Evolutionary conservation across 768 basidiomycete genomes (phyloP).

Genomic region (Suillus cothurnatus): DNA sequence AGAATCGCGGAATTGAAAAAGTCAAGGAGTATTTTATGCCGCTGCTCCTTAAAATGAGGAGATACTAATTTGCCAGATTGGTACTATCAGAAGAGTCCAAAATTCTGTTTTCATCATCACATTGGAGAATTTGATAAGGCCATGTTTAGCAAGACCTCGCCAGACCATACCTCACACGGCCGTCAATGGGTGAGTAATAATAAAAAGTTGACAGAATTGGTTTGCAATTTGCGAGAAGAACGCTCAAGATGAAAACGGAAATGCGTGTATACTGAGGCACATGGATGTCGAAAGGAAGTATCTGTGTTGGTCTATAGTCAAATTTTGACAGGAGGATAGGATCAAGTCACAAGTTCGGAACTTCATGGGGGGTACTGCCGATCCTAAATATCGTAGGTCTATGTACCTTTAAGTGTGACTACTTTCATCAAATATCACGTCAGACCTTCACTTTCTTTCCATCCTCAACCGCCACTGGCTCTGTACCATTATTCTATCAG

Average conservation of each 20-base stretch:
- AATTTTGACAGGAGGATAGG: background rate
- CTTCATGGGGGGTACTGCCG: slow-evolving; percentile 1
- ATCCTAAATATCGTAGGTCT: background rate
- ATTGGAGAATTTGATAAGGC: background rate
- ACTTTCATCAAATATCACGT: slow-evolving; percentile 1
- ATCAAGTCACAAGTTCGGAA: slow-evolving; percentile 4
- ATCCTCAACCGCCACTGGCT: background rate
- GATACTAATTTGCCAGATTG: background rate
- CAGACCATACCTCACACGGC: slow-evolving; percentile 1
- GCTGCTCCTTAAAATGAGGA: background rate
- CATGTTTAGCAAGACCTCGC: background rate
- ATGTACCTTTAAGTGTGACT: slow-evolving; percentile 5
- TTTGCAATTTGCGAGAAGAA: background rate
- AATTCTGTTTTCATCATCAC: no score
- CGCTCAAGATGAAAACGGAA: slow-evolving; percentile 3
- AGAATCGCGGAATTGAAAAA: background rate
- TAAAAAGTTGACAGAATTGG: background rate
- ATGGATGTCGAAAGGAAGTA: background rate
- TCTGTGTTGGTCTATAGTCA: background rate
- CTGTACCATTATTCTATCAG: no score
- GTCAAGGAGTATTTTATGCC: background rate
- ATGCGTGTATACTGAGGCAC: background rate
- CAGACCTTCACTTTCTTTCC: background rate
- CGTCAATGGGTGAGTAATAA: slow-evolving; percentile 8
- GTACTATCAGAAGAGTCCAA: background rate